Conservation (phyloP, 257 asterid species). For the Nicotiana sylvestris region DNA sequence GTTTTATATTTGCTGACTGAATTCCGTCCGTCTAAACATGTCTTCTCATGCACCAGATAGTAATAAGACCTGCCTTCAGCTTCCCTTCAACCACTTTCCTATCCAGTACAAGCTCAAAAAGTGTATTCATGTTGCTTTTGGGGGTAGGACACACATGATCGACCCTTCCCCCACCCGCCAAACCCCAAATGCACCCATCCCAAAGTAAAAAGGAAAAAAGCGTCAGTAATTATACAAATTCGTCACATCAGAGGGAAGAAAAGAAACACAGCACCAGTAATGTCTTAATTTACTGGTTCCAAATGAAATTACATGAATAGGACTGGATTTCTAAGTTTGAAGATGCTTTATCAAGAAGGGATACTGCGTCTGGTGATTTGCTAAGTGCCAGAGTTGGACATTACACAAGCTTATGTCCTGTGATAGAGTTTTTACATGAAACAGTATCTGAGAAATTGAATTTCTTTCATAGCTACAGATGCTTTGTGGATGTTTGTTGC, state of each 20-base stretch:
- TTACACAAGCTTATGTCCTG: background rate
- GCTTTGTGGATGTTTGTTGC: background rate
- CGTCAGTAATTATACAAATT: background rate
- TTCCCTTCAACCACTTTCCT: background rate
- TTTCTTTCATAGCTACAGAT: background rate
- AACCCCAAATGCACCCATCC: background rate
- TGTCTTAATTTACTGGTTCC: background rate
- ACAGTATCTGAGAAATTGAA: background rate
- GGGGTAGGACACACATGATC: background rate
- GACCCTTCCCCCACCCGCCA: background rate
- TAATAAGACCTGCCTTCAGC: background rate
- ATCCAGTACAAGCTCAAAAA: background rate
- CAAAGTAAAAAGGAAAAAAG: background rate
- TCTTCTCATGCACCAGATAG: too few species aligned
- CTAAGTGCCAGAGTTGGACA: background rate
- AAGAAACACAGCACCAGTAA: background rate
- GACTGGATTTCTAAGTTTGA: background rate
- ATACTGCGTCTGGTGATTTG: background rate
- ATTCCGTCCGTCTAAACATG: too few species aligned
- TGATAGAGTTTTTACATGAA: background rate
- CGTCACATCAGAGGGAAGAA: background rate
- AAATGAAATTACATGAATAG: background rate
- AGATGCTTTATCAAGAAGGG: background rate
- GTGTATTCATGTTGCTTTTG: background rate
- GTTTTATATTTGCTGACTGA: background rate